Base-by-base conservation (phyloP, 163 green algal species). In the Smithsoniella earleae region DNA sequence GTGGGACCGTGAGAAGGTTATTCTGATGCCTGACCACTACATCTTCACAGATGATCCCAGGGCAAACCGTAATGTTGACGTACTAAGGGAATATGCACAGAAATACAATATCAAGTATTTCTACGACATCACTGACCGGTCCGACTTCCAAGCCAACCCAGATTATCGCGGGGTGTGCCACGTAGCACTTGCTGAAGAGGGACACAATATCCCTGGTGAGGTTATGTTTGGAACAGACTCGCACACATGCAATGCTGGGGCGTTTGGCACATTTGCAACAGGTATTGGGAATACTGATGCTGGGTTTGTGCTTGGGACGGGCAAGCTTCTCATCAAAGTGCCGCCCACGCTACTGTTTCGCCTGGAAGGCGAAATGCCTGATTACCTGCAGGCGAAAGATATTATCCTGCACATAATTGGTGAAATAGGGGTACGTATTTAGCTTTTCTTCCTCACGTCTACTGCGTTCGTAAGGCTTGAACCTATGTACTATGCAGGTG, bases 101-200 rank as follows among this genome's bases (percentile, higher is more conserved):
- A 89, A 96, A 78, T 96, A 97, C 80, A 80, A 86, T 75, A 97
- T 97, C 82, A 97, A 97, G 83, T 94, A 97, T 83, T 97, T 97
- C 66, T 97, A 97, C 73, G 92, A 97, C 83, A 97, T 97, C 80
- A 86, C 77, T 22, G 85, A 97, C 79, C 81, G 87, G 25, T 81
- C 73, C 74, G 83, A 97, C 82, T 97, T 97, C 84, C 82, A 85
- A 31, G 92, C 89, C 54, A 97, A 97, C 86, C 92, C 92, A n/a
- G 85, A 97, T 77, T 97, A 97, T 85, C 97, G 97, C 85, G 92
- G 92, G 16, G 91, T 96, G 37, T 96, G 90, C 82, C 90, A 96
- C 75, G 79, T 96, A 28, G 90, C 90, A 2, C 79, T 96, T 63
- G 90, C 90, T 18, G 83, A 97, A 79, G 91, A 96, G 82, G 90